These are phyloP conservation scores for Tilletia walkeri DNA, from an alignment of 1,284 basidiomycete species.

Conservation along the genomic window DNA sequence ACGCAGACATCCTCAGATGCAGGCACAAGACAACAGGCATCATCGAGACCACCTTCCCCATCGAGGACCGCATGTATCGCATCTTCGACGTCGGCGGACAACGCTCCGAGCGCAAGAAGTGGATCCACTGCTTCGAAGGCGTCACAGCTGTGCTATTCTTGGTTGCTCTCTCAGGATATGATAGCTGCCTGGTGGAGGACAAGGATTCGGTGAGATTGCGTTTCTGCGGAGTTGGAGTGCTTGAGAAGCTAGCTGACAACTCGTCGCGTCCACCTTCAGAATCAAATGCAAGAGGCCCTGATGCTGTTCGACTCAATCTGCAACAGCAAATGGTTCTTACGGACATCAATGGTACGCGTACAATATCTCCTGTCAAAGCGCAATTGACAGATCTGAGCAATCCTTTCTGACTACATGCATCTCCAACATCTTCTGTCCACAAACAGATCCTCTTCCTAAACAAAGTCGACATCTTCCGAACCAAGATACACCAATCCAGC, in stretches of 20 bases:
- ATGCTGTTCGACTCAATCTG: constrained; percentile 95
- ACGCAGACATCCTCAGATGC: constrained; percentile 75
- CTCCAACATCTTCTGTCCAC: neutral
- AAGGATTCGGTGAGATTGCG: constrained; percentile 70
- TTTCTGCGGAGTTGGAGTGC: neutral
- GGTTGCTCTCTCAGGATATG: constrained; percentile 82
- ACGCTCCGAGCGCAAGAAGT: constrained; percentile 79
- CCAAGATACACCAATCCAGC: constrained; percentile 75
- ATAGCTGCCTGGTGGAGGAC: constrained; percentile 90
- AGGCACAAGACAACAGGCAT: constrained; percentile 87
- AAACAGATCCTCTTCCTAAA: constrained; percentile 69
- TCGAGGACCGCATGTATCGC: constrained; percentile 54
- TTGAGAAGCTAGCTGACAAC: neutral
- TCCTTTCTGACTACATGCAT: neutral
- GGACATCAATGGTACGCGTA: constrained; percentile 77
- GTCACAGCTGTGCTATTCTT: constrained; percentile 79
- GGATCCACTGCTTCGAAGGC: constrained; percentile 59
- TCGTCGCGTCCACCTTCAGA: constrained; percentile 60
- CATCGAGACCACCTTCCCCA: constrained; percentile 81
- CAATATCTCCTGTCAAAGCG: constrained; percentile 20
- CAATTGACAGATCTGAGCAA: neutral
- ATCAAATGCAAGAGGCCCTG: constrained; percentile 94
- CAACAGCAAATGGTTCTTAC: constrained; percentile 90
- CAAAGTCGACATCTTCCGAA: constrained; percentile 72
- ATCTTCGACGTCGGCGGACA: constrained; percentile 91